Evolutionary conservation across 2,329 filamentous ascomycete genomes (phyloP).

Genomic region (Penicillium digitatum): DNA sequence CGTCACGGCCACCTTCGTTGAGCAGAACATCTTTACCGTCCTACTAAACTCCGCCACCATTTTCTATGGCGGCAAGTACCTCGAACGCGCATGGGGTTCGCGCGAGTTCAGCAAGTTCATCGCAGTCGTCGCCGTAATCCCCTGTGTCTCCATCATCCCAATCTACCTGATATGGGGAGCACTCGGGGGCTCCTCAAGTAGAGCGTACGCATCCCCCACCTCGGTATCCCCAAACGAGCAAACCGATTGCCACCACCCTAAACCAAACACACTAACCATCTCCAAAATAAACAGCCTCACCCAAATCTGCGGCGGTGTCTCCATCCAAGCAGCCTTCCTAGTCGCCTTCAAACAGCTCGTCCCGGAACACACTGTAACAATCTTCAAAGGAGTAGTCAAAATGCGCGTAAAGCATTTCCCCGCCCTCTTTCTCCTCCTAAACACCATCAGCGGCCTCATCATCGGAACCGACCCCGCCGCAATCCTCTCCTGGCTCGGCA

Average conservation of each 20-base stretch:
- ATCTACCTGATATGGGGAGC: constrained; percentile 71
- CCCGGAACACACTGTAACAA: constrained; percentile 91
- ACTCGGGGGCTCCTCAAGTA: constrained; percentile 48
- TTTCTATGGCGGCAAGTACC: constrained; percentile 88
- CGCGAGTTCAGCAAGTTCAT: constrained; percentile 89
- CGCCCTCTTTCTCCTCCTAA: constrained; percentile 69
- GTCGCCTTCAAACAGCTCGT: constrained; percentile 97
- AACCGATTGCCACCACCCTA: background rate
- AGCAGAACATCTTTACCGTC: constrained; percentile 88
- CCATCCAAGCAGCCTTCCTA: constrained; percentile 87
- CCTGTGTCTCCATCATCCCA: constrained; percentile 71
- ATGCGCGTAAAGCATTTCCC: constrained; percentile 80
- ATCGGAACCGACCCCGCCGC: constrained; percentile 71
- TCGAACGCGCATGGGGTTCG: constrained; percentile 93
- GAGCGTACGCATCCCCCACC: constrained; percentile 27
- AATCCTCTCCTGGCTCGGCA: constrained; percentile 73
- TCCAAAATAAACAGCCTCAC: constrained; percentile 56
- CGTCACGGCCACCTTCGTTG: constrained; percentile 77
- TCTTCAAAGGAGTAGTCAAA: constrained; percentile 83
- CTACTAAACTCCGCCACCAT: constrained; percentile 71
- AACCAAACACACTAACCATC: constrained; percentile 3
- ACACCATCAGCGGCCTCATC: constrained; percentile 61
- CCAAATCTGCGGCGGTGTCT: constrained; percentile 81
- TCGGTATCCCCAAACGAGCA: background rate
- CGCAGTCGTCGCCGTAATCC: constrained; percentile 69